These are phyloP conservation scores for Dalbergia cultrata DNA, from an alignment of 306 rosid genomes.

Conservation along the genomic window DNA sequence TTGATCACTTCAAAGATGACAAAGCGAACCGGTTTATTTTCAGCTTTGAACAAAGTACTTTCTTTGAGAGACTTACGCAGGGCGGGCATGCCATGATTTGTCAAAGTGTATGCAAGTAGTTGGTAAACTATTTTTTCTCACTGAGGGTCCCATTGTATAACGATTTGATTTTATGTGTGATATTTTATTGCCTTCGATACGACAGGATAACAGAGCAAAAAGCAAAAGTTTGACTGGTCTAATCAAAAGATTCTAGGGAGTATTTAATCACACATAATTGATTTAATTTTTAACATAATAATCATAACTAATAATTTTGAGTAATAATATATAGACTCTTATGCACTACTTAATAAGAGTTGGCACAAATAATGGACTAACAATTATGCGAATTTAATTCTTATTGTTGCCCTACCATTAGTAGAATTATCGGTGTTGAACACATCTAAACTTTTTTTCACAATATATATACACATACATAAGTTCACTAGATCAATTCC, in stretches of 20 bases:
- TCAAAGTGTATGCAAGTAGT: conserved; percentile 41
- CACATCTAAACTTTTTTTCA: no score
- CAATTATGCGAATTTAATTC: no score
- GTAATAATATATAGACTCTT: no score
- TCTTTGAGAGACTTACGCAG: conserved; percentile 25
- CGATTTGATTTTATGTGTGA: neutral
- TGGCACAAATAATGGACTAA: no score
- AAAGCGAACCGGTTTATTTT: conserved; percentile 11
- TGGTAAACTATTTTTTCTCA: conserved; percentile 20
- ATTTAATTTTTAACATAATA: neutral
- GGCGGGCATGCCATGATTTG: conserved; percentile 18
- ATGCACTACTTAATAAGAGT: no score
- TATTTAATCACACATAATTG: neutral
- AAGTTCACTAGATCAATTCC: no score
- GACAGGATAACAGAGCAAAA: neutral
- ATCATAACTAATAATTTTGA: no score
- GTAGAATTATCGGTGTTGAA: no score
- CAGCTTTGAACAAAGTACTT: conserved; percentile 28
- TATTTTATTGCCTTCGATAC: neutral
- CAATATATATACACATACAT: no score
- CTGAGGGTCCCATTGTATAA: conserved; percentile 1
- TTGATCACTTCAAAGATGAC: conserved; percentile 12
- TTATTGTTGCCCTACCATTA: no score
- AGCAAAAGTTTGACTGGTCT: neutral
- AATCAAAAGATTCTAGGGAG: neutral